Evolutionary conservation across 2,329 filamentous ascomycete species (phyloP).

Genomic region (Alternaria sp.): DNA sequence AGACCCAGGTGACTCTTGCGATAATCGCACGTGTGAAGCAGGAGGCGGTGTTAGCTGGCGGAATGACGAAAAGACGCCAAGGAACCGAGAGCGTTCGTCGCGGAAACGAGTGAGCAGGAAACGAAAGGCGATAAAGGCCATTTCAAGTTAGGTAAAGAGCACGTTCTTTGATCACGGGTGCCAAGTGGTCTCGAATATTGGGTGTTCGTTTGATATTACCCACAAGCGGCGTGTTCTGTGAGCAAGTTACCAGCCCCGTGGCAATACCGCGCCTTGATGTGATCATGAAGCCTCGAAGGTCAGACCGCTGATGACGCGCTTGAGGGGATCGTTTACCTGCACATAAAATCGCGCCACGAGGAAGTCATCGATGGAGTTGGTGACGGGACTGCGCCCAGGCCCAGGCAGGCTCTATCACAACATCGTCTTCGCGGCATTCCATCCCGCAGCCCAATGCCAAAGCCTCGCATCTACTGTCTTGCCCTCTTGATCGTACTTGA

Average conservation of each 20-base stretch:
- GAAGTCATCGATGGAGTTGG: neutral
- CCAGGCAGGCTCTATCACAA: neutral
- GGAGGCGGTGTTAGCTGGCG: neutral
- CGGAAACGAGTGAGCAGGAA: neutral
- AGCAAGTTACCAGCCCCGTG: neutral
- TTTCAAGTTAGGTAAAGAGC: neutral
- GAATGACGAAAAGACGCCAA: neutral
- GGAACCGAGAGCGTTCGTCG: neutral
- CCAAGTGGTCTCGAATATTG: neutral
- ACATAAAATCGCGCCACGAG: neutral
- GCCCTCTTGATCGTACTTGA: constrained; percentile 54
- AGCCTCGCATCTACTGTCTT: constrained; percentile 65
- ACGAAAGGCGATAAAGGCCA: neutral
- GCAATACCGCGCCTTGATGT: neutral
- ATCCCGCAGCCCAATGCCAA: constrained; percentile 66
- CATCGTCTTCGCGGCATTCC: constrained; percentile 56
- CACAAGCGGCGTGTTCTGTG: neutral
- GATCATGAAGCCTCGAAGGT: neutral
- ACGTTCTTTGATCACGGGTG: neutral
- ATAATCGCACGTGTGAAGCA: neutral
- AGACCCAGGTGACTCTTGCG: neutral
- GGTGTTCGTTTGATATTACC: neutral
- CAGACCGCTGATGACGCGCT: no score
- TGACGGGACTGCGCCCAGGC: neutral
- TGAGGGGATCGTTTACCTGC: neutral